phyloP scores from a whole-genome alignment of 352 stramenopile species.

The Elongisporangium undulatum region DNA sequence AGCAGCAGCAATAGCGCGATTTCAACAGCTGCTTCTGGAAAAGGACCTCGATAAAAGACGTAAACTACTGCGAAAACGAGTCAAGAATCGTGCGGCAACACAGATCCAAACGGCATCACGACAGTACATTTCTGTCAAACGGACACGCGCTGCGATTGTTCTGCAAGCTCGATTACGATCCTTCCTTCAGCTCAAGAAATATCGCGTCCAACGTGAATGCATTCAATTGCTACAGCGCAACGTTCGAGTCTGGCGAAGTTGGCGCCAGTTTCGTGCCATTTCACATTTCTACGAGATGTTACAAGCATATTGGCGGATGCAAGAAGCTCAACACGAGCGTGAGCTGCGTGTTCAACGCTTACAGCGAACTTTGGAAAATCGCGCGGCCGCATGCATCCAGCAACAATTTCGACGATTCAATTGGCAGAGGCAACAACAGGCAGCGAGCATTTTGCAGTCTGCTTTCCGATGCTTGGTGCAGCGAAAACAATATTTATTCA shows the following conservation, averaged over 20 bases:
- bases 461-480: constrained; percentile 18
- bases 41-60: constrained; percentile 20
- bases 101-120: constrained; percentile 15
- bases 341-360: constrained; percentile 14
- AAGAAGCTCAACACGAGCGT: constrained; percentile 20
- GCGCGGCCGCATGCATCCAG: constrained; percentile 28
- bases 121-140: constrained; percentile 15
- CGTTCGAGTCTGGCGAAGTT: constrained; percentile 32
- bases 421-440: constrained; percentile 16
- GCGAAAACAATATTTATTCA: constrained; percentile 14
- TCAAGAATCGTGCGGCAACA: constrained; percentile 13
- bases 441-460: constrained; percentile 22
- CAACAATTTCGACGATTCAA: constrained; percentile 16
- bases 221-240: constrained; percentile 28
- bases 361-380: constrained; percentile 22
- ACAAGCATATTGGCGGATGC: constrained; percentile 21
- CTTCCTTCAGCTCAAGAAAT: constrained; percentile 13
- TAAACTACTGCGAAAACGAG: constrained; percentile 11
- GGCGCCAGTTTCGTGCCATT: constrained; percentile 23
- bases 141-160: constrained; percentile 6
- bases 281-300: constrained; percentile 27
- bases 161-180: constrained; percentile 10
- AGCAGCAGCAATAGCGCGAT: constrained; percentile 23
- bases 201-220: constrained; percentile 9
- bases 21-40: constrained; percentile 27